Evolutionary conservation across 1,139 yeast genomes (phyloP), one percentile per base, ranked within the genome.

Genomic region (Magnusiomyces paraingens): DNA sequence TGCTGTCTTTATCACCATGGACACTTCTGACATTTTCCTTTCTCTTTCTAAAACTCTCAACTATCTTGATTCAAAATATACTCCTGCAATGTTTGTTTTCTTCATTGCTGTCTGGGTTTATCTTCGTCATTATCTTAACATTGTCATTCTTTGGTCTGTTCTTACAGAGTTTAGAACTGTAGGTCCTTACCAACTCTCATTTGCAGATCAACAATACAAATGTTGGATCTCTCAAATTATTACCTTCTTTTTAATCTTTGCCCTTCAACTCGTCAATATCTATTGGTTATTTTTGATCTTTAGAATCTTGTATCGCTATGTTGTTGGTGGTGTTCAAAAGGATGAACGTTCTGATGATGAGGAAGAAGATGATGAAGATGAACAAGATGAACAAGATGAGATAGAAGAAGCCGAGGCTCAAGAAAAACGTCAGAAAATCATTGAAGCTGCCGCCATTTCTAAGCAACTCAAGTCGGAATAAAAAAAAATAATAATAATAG

Each of bases 341-440:
- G 99, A 93, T 70, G 97, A 86, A 49, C 83, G 99, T 73, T 85
- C 95, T 66, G 99, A 93, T 57, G 87, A 82, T 61, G 96, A 89
- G 66, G 80, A 75, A 35, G 87, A 81, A 40, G 80, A 73, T 6
- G 79, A 74, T 11, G 75, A 72, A 26, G 32, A 26, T 8, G 32
- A 26, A 4, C 65, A 36, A 71, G 65, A 48, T 74, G 66, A 54
- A 69, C 15, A 46, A 15, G 42, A 21, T 29, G 32, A 26, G 32
- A 5, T 26, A 26, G 8, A 5, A 4, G 8, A 26, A 26, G 32
- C 32, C 32, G 32, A 38, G 18, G 46, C 20, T 50, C 11, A 54
- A 55, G 53, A 49, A 29, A 49, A 20, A 22, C 44, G 51, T 18
- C 54, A 52, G 12, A 29, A 44, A n/a, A 52, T 50, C 4, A 4